Percentiles rank a stretch among this genome's conserved stretches.
phyloP scores from a whole-genome alignment of 768 basidiomycete genomes.

The Tulasnella sp. region DNA sequence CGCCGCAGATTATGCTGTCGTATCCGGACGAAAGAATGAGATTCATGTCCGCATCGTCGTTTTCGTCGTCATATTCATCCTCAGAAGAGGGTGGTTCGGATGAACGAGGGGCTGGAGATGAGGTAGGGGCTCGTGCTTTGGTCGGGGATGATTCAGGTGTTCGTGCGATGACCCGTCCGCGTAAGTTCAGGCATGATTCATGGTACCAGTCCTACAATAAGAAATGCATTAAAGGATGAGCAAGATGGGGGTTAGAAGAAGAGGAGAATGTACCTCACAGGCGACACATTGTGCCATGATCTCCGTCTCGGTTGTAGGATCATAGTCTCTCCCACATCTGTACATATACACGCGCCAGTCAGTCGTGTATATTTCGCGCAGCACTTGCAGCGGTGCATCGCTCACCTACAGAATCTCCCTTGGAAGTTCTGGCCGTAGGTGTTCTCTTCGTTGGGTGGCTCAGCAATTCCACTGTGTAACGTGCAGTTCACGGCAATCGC shows the following conservation, averaged over 20 bases:
- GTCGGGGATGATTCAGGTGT: constrained; percentile 9
- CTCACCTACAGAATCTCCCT: constrained; percentile 50
- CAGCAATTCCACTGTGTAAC: constrained; percentile 43
- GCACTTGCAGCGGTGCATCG: no score
- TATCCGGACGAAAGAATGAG: constrained; percentile 59
- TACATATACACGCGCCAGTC: no score
- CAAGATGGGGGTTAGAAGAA: no score
- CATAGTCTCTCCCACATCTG: constrained; percentile 52
- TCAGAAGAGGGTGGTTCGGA: constrained; percentile 13
- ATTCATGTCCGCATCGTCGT: constrained; percentile 49
- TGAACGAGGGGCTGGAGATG: not conserved
- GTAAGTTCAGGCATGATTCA: constrained; percentile 75
- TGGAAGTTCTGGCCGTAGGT: constrained; percentile 62
- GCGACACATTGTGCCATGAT: constrained; percentile 83
- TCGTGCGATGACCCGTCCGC: constrained; percentile 34
- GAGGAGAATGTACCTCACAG: constrained; percentile 77
- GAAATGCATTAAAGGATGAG: constrained; percentile 1
- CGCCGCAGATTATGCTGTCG: constrained; percentile 60
- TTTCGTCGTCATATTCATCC: constrained; percentile 27
- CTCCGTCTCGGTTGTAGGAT: constrained; percentile 60
- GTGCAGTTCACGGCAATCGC: constrained; percentile 51
- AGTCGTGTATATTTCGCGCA: no score
- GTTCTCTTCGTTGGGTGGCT: constrained; percentile 44
- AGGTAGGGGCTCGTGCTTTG: not conserved
- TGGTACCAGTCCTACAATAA: constrained; percentile 76